Conservation (phyloP, 352 stramenopile species). For the Thalassiosira hispida region DNA sequence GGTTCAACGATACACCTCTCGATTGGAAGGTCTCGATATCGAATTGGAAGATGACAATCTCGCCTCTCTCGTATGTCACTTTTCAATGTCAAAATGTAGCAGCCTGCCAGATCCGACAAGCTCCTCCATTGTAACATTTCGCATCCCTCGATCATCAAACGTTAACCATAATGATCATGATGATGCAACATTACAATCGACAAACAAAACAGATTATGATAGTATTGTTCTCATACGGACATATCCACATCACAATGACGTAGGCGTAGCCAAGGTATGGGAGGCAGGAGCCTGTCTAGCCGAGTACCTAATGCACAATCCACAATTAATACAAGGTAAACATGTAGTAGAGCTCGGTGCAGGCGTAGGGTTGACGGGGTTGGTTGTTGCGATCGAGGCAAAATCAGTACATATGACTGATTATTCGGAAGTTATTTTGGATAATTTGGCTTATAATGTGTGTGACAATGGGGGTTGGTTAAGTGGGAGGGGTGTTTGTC, state of each 20-base stretch:
- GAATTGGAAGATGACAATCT: slow-evolving; percentile 47
- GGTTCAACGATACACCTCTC: slow-evolving; percentile 38
- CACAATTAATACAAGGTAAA: slow-evolving; percentile 22
- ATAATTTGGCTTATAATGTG: slow-evolving; percentile 76
- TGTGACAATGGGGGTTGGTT: slow-evolving; percentile 63
- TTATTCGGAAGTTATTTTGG: slow-evolving; percentile 61
- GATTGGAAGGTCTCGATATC: slow-evolving; percentile 33
- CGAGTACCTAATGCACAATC: slow-evolving; percentile 62
- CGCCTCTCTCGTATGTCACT: slow-evolving; percentile 20
- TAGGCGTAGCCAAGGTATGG: slow-evolving; percentile 66
- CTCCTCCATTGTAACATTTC: slow-evolving; percentile 53
- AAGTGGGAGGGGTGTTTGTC: slow-evolving; percentile 5
- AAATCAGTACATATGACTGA: slow-evolving; percentile 68
- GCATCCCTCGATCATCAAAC: slow-evolving; percentile 19
- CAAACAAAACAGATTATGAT: too few species aligned
- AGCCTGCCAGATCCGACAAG: slow-evolving; percentile 29
- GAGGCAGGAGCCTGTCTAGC: slow-evolving; percentile 67
- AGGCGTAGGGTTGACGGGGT: slow-evolving; percentile 65
- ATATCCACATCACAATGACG: slow-evolving; percentile 77
- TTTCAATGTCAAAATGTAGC: slow-evolving; percentile 10
- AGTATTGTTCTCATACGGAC: slow-evolving; percentile 41
- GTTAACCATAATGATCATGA: not conserved
- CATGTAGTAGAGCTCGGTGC: slow-evolving; percentile 66
- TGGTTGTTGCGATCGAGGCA: slow-evolving; percentile 52
- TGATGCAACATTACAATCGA: not conserved